phyloP scores from a whole-genome alignment of 495 filamentous ascomycete genomes.

The Podospora pseudopauciseta region DNA sequence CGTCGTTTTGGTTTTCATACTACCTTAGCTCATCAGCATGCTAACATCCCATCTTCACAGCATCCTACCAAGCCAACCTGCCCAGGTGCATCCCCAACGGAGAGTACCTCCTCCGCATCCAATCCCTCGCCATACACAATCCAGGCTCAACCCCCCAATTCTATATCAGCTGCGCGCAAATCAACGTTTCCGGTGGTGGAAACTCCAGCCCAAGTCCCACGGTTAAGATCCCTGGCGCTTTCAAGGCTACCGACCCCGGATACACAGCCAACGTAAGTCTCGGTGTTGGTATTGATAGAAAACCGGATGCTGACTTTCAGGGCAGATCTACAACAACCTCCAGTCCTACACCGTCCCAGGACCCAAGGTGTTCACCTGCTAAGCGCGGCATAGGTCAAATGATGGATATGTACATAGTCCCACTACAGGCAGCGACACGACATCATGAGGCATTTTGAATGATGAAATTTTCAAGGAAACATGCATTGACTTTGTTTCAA shows the following conservation, averaged over 20 bases:
- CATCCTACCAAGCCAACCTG: conserved; percentile 51
- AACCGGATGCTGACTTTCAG: conserved; percentile 9
- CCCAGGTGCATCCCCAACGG: conserved; percentile 52
- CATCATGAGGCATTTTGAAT: too few species aligned
- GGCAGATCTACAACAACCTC: conserved; percentile 51
- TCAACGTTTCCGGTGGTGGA: conserved; percentile 54
- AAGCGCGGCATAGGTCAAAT: neutral
- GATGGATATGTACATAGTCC: neutral
- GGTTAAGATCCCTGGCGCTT: conserved; percentile 52
- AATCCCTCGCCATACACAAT: conserved; percentile 61
- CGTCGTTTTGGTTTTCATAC: neutral
- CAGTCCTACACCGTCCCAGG: conserved; percentile 49
- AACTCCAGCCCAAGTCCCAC: conserved; percentile 42
- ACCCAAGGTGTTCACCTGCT: conserved; percentile 38
- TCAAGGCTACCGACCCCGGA: conserved; percentile 53
- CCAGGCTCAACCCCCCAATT: conserved; percentile 48
- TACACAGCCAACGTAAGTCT: conserved; percentile 44
- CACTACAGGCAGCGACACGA: too few species aligned
- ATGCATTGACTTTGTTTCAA: too few species aligned
- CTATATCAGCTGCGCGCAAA: conserved; percentile 57
- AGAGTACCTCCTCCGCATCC: conserved; percentile 60
- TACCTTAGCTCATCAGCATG: neutral
- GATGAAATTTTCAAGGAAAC: too few species aligned
- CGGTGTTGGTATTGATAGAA: neutral
- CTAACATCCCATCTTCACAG: conserved; percentile 16